A percentile compares a stretch with the other conserved stretches of the same genome.
Evolutionary conservation across 805 yeast species (phyloP).

Genomic region (Wickerhamiella kurtzmanii): DNA sequence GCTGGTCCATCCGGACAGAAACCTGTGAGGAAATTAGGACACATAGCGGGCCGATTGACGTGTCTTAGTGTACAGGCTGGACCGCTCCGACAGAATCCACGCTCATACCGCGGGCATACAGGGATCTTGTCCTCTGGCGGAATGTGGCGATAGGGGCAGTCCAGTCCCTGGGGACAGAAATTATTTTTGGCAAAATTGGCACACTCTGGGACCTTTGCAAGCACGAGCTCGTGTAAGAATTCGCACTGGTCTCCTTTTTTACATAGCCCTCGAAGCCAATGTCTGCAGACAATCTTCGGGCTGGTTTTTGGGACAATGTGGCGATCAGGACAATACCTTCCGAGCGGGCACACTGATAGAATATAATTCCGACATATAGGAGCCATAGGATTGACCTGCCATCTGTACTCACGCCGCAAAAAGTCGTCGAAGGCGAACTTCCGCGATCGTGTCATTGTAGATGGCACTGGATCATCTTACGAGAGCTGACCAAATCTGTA

Average conservation of each 20-base stretch:
- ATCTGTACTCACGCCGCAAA: slow-evolving; percentile 61
- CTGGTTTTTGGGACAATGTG: slow-evolving; percentile 57
- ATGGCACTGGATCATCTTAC: neutral
- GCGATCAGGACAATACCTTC: slow-evolving; percentile 72
- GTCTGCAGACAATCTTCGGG: slow-evolving; percentile 86
- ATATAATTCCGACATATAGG: slow-evolving; percentile 73
- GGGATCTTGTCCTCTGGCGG: slow-evolving; percentile 86
- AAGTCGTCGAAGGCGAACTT: slow-evolving; percentile 68
- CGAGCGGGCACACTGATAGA: slow-evolving; percentile 67
- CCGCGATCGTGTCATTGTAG: slow-evolving; percentile 21
- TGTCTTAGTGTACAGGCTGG: slow-evolving; percentile 77
- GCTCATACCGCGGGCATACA: slow-evolving; percentile 66
- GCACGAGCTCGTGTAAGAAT: slow-evolving; percentile 85
- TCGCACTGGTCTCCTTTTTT: slow-evolving; percentile 95
- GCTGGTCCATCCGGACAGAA: slow-evolving; percentile 83
- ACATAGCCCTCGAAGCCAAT: slow-evolving; percentile 95
- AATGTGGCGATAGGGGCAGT: slow-evolving; percentile 82
- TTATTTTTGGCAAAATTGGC: slow-evolving; percentile 62
- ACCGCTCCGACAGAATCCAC: slow-evolving; percentile 88
- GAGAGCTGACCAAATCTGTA: neutral
- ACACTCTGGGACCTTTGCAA: slow-evolving; percentile 95
- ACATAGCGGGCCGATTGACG: slow-evolving; percentile 53
- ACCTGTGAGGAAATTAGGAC: slow-evolving; percentile 75
- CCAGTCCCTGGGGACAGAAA: slow-evolving; percentile 77
- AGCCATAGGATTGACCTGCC: slow-evolving; percentile 77